Conservation (phyloP, 345 rosid genomes). For the Cardamine resedifolia region DNA sequence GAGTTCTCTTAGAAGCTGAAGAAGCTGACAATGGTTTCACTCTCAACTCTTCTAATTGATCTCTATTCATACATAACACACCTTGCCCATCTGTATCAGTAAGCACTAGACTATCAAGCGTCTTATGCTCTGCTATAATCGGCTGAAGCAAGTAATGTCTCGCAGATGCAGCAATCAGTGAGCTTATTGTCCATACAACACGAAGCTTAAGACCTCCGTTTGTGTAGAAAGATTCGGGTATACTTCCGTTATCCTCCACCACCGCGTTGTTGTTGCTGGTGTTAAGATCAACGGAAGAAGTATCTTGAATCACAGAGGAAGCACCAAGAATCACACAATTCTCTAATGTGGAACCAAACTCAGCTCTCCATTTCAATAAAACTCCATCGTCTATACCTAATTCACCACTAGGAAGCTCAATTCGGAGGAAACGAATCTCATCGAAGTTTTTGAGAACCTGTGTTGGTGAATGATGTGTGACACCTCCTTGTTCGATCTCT, state of each 20-base stretch:
- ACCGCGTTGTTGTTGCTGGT: not conserved
- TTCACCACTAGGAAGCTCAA: conserved; percentile 90
- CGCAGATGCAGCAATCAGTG: conserved; percentile 94
- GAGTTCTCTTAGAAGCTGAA: conserved; percentile 91
- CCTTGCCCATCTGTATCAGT: conserved; percentile 94
- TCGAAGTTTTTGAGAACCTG: conserved; percentile 87
- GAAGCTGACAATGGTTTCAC: conserved; percentile 92
- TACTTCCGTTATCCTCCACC: conserved; percentile 75
- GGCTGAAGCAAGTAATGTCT: conserved; percentile 90
- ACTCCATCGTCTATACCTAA: conserved; percentile 86
- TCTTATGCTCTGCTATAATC: conserved; percentile 84
- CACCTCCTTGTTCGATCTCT: conserved; percentile 73
- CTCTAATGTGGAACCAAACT: conserved; percentile 93
- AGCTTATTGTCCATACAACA: conserved; percentile 97
- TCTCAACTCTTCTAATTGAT: conserved; percentile 87
- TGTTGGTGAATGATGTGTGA: conserved; percentile 97
- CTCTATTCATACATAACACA: conserved; percentile 80
- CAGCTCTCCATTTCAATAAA: conserved; percentile 85
- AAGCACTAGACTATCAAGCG: conserved; percentile 71
- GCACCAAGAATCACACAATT: conserved; percentile 94
- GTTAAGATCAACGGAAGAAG: not conserved
- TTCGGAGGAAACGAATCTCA: conserved; percentile 80
- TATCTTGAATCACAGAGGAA: conserved; percentile 49
- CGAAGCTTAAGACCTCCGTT: conserved; percentile 90
- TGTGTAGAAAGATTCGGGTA: conserved; percentile 93